phyloP scores from a whole-genome alignment of 2,329 filamentous ascomycete species.

The Aspergillus thermomutatus region DNA sequence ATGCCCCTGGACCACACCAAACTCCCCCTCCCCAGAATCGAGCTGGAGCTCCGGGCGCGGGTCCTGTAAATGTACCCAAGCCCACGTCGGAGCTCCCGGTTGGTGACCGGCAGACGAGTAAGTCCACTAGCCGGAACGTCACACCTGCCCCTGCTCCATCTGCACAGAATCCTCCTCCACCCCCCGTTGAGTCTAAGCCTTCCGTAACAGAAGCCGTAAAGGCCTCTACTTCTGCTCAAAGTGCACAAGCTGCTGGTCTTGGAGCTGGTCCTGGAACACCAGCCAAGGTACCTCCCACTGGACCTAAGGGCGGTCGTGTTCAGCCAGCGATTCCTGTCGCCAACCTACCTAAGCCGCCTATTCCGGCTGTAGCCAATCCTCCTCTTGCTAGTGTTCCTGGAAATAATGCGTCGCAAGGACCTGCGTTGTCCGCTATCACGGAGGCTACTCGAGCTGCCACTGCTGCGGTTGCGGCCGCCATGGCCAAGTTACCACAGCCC shows the following conservation, averaged over 20 bases:
- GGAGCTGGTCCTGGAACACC: constrained; percentile 17
- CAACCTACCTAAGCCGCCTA: constrained; percentile 33
- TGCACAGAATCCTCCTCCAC: constrained; percentile 31
- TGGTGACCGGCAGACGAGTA: constrained; percentile 35
- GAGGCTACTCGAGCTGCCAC: constrained; percentile 49
- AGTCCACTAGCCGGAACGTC: constrained; percentile 33
- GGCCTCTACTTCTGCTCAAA: constrained; percentile 22
- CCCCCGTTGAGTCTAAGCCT: constrained; percentile 39
- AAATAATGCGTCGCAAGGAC: constrained; percentile 26
- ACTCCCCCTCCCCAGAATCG: constrained; percentile 36
- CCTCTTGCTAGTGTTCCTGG: constrained; percentile 24
- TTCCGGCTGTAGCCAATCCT: constrained; percentile 26
- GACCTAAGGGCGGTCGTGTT: constrained; percentile 42
- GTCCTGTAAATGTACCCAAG: constrained; percentile 28
- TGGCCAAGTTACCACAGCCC: constrained; percentile 48
- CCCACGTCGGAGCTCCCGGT: constrained; percentile 44
- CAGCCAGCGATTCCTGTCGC: constrained; percentile 46
- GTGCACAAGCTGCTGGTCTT: constrained; percentile 11
- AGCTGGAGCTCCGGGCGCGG: constrained; percentile 26
- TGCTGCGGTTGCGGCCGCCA: constrained; percentile 49
- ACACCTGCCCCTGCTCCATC: constrained; percentile 30
- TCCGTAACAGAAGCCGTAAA: constrained; percentile 36
- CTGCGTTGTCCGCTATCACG: constrained; percentile 38
- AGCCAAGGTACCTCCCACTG: constrained; percentile 22
- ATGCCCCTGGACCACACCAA: constrained; percentile 49